Conservation (phyloP, 768 basidiomycete species). For the Gymnopilus dilepis region DNA sequence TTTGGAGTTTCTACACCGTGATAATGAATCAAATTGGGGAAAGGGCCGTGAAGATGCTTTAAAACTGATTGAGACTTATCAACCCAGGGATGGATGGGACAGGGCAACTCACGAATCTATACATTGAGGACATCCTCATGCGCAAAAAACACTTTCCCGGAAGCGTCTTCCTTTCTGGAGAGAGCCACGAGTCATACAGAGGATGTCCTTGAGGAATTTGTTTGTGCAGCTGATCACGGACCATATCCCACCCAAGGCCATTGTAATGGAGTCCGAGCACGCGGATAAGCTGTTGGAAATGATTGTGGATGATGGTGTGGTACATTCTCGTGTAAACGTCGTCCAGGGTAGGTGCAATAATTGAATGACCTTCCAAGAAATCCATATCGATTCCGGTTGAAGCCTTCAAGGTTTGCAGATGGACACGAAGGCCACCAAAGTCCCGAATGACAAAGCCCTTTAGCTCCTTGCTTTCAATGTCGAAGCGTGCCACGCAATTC, state of each 20-base stretch:
- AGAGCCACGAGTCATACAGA: slow-evolving; percentile 56
- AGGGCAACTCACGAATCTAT: slow-evolving; percentile 51
- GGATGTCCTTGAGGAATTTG: slow-evolving; percentile 52
- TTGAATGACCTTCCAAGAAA: slow-evolving; percentile 52
- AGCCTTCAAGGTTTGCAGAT: slow-evolving; percentile 51
- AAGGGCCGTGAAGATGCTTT: slow-evolving; percentile 59
- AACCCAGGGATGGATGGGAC: not conserved
- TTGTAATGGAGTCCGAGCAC: slow-evolving; percentile 62
- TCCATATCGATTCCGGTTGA: slow-evolving; percentile 57
- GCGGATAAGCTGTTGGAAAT: slow-evolving; percentile 62
- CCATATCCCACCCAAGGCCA: slow-evolving; percentile 57
- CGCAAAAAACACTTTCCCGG: slow-evolving; percentile 62
- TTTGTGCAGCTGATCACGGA: slow-evolving; percentile 48
- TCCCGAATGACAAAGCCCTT: slow-evolving; percentile 63
- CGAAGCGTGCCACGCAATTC: slow-evolving; percentile 62
- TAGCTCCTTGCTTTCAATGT: slow-evolving; percentile 50
- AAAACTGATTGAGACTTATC: not conserved
- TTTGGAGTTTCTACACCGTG: slow-evolving; percentile 32
- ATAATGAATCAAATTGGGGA: slow-evolving; percentile 61
- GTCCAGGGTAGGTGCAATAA: slow-evolving; percentile 54
- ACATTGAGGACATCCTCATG: slow-evolving; percentile 62
- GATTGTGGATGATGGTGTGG: slow-evolving; percentile 63
- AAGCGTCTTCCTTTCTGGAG: slow-evolving; percentile 50
- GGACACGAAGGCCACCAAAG: slow-evolving; percentile 61
- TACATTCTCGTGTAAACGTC: slow-evolving; percentile 64